A percentile compares a stretch with the other conserved stretches of the same genome.
These are phyloP conservation scores for Alternaria incomplexa DNA, from an alignment of 2,329 filamentous ascomycete genomes.

Conservation along the genomic window DNA sequence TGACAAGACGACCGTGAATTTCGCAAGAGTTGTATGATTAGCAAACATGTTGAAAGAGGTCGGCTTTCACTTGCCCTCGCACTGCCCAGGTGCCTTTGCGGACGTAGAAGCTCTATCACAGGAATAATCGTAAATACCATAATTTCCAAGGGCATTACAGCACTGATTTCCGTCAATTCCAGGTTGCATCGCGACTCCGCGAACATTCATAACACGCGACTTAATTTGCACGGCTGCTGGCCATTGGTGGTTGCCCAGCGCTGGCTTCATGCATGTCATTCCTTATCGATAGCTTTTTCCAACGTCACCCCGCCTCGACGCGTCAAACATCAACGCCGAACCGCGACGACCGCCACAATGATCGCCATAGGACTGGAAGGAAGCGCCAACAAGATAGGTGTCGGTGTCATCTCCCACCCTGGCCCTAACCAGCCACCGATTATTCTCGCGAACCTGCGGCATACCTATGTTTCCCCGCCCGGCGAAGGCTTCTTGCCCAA, in stretches of 20 bases:
- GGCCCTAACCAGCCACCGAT: constrained; percentile 52
- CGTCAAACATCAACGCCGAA: constrained; percentile 8
- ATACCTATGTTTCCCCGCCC: constrained; percentile 91
- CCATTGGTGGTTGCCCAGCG: neutral
- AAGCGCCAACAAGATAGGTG: constrained; percentile 96
- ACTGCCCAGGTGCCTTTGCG: neutral
- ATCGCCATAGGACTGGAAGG: constrained; percentile 82
- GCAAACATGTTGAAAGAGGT: neutral
- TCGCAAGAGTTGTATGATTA: neutral
- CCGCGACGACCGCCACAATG: constrained; percentile 49
- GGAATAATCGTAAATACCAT: neutral
- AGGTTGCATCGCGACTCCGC: neutral
- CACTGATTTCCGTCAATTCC: neutral
- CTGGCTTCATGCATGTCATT: constrained; percentile 9
- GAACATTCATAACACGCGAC: neutral
- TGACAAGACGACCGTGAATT: neutral
- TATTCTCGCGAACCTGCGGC: constrained; percentile 88
- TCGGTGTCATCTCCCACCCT: constrained; percentile 87
- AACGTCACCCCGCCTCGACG: constrained; percentile 31
- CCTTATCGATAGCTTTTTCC: constrained; percentile 26
- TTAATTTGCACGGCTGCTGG: neutral
- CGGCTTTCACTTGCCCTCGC: neutral
- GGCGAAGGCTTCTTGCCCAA: constrained; percentile 96
- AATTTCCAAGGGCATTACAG: neutral
- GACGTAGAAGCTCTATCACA: neutral